Evolutionary conservation across 306 rosid species (phyloP).

Genomic region (Ochetophila trinervis): DNA sequence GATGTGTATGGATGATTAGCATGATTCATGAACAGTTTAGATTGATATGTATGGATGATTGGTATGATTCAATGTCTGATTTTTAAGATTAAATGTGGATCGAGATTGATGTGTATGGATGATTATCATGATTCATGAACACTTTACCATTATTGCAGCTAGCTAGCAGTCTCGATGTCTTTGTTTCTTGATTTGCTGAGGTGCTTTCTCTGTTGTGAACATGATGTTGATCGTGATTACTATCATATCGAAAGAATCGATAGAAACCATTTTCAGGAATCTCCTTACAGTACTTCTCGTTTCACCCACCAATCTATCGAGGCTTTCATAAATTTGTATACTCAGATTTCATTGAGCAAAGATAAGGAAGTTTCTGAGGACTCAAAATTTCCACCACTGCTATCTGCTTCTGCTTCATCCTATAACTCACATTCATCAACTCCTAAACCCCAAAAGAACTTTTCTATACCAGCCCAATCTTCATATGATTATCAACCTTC

Average conservation of each 20-base stretch:
- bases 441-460: not conserved
- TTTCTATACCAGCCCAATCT: not conserved
- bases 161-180: not conserved
- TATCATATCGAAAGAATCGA: not conserved
- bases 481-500: not conserved
- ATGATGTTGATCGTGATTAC: not conserved
- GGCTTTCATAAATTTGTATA: not conserved
- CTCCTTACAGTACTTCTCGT: not conserved
- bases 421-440: not conserved
- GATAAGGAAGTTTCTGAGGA: not conserved
- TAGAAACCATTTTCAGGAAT: not conserved
- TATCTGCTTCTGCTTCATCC: not conserved
- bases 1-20: too few relatives aligned
- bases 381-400: not conserved
- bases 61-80: too few relatives aligned
- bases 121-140: too few relatives aligned
- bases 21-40: too few relatives aligned
- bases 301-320: too few relatives aligned
- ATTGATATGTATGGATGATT: too few relatives aligned
- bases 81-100: too few relatives aligned
- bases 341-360: not conserved
- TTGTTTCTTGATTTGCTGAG: not conserved
- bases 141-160: not conserved
- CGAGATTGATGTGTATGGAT: too few relatives aligned
- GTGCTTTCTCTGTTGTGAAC: constrained; percentile 20